Evolutionary conservation across 2,329 filamentous ascomycete genomes (phyloP).

Genomic region (Beauveria medogensis): DNA sequence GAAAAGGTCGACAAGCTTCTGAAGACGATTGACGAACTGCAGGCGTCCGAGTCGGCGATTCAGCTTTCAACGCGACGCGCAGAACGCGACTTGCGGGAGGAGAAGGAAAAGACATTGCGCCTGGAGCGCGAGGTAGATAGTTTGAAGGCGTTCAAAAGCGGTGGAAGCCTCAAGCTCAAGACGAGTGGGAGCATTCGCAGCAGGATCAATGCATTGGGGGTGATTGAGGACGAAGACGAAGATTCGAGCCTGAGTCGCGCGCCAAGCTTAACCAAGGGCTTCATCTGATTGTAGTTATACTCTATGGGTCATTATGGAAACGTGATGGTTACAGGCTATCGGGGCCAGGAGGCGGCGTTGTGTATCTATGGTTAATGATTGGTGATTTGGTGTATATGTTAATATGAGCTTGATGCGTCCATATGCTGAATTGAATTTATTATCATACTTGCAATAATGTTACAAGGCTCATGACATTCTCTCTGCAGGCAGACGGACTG

Average conservation of each 20-base stretch:
- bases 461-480: too few species aligned
- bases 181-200: slow-evolving; percentile 34
- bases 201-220: slow-evolving; percentile 26
- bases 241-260: slow-evolving; percentile 54
- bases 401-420: slow-evolving; percentile 5
- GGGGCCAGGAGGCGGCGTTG: neutral
- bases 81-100: slow-evolving; percentile 83
- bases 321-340: neutral
- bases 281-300: slow-evolving; percentile 41
- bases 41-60: slow-evolving; percentile 73
- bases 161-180: slow-evolving; percentile 13
- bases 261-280: slow-evolving; percentile 70
- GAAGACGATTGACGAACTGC: slow-evolving; percentile 85
- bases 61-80: slow-evolving; percentile 78
- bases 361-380: slow-evolving; percentile 9
- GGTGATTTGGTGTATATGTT: slow-evolving; percentile 9
- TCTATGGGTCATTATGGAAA: neutral
- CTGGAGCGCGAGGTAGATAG: slow-evolving; percentile 85
- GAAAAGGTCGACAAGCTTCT: slow-evolving; percentile 89
- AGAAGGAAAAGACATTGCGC: slow-evolving; percentile 69
- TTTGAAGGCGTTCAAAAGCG: slow-evolving; percentile 64
- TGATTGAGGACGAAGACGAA: slow-evolving; percentile 33
- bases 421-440: neutral
- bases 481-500: too few species aligned
- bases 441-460: too few species aligned